Evolutionary conservation across 768 basidiomycete species (phyloP).

Genomic region (Suillus decipiens): DNA sequence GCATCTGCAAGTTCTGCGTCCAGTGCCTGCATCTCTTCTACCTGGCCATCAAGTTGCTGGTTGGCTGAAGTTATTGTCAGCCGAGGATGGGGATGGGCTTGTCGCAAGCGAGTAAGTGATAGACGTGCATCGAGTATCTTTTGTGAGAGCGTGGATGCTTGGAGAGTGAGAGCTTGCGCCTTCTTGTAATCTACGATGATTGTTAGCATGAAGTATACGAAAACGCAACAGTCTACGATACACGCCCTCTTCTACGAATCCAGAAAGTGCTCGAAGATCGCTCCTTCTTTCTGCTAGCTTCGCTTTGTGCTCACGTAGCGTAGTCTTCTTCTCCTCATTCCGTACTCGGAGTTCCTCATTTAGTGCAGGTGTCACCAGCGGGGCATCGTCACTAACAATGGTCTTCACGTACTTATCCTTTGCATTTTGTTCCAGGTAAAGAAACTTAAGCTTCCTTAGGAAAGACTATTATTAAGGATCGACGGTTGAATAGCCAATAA

Average conservation of each 20-base stretch:
- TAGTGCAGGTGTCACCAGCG: slow-evolving; percentile 76
- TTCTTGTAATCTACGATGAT: slow-evolving; percentile 56
- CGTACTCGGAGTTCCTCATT: slow-evolving; percentile 62
- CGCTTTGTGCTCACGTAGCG: slow-evolving; percentile 64
- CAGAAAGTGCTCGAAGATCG: slow-evolving; percentile 63
- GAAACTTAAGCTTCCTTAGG: slow-evolving; percentile 82
- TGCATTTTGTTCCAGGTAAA: slow-evolving; percentile 87
- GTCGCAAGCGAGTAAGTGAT: slow-evolving; percentile 75
- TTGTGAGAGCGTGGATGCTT: slow-evolving; percentile 62
- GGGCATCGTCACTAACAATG: slow-evolving; percentile 85
- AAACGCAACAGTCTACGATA: neutral
- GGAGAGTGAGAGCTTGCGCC: slow-evolving; percentile 51
- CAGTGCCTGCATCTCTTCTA: slow-evolving; percentile 76
- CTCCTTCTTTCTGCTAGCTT: slow-evolving; percentile 60
- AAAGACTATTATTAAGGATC: slow-evolving; percentile 49
- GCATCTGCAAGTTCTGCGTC: slow-evolving; percentile 62
- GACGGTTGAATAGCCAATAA: slow-evolving; percentile 10
- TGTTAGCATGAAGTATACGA: slow-evolving; percentile 1
- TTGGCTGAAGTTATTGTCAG: slow-evolving; percentile 77
- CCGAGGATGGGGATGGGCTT: slow-evolving; percentile 78
- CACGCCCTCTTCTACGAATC: slow-evolving; percentile 70
- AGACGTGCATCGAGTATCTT: slow-evolving; percentile 84
- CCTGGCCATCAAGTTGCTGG: slow-evolving; percentile 71
- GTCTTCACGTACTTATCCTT: slow-evolving; percentile 87
- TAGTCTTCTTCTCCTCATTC: slow-evolving; percentile 74